Percentiles rank a stretch among this genome's conserved stretches.
phyloP scores from a whole-genome alignment of 2,329 filamentous ascomycete genomes.

The Ramichloridium luteum region DNA sequence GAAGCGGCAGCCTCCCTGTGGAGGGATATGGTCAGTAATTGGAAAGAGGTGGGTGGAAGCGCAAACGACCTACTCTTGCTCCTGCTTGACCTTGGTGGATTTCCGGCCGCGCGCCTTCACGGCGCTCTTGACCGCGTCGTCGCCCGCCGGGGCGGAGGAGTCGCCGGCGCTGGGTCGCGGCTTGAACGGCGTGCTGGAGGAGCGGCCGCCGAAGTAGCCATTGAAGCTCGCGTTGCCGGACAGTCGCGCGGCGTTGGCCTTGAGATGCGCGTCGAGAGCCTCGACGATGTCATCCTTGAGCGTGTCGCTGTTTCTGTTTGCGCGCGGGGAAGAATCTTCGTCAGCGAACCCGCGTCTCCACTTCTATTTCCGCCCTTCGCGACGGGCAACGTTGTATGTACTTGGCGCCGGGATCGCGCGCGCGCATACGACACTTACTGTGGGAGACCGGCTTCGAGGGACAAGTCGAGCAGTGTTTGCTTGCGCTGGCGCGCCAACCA shows the following conservation, averaged over 20 bases:
- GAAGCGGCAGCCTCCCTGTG: slow-evolving; percentile 12
- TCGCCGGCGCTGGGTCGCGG: slow-evolving; percentile 20
- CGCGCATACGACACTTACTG: slow-evolving; percentile 14
- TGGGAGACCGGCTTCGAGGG: slow-evolving; percentile 18
- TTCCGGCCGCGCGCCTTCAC: slow-evolving; percentile 18
- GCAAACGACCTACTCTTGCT: slow-evolving; percentile 22
- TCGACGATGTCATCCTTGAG: slow-evolving; percentile 72
- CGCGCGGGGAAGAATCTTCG: not conserved
- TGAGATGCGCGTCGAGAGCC: slow-evolving; percentile 60
- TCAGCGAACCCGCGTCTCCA: too few relatives aligned
- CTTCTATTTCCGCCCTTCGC: too few relatives aligned
- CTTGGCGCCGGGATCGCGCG: slow-evolving; percentile 1
- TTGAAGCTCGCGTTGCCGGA: slow-evolving; percentile 51
- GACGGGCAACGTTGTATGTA: too few relatives aligned
- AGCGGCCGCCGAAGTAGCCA: slow-evolving; percentile 54
- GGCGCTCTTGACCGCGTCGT: slow-evolving; percentile 22
- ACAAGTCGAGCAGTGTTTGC: slow-evolving; percentile 20
- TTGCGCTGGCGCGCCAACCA: slow-evolving; percentile 23
- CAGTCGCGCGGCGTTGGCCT: slow-evolving; percentile 54
- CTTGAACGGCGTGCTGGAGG: slow-evolving; percentile 47
- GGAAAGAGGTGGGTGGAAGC: too few relatives aligned
- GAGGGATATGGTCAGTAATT: too few relatives aligned
- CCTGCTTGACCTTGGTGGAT: slow-evolving; percentile 25
- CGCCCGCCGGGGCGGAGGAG: slow-evolving; percentile 10
- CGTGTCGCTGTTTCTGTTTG: slow-evolving; percentile 38